Evolutionary conservation across 75 land plant species (phyloP).

Genomic region (Isoetes taiwanensis): DNA sequence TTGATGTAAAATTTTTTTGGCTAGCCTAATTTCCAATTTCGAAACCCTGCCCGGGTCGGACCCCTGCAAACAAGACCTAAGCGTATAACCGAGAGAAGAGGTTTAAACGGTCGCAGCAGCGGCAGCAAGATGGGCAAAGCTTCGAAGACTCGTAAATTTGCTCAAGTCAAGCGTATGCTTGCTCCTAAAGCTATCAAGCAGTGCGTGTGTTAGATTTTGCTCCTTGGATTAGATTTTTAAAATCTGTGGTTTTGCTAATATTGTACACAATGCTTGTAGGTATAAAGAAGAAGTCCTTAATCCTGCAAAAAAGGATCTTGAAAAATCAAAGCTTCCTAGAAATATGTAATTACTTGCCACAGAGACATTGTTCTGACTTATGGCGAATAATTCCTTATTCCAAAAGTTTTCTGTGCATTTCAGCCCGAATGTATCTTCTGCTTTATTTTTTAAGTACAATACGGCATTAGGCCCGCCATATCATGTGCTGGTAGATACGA

Average conservation of each 20-base stretch:
- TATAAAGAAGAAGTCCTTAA: conserved; percentile 78
- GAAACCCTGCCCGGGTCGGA: too few species aligned
- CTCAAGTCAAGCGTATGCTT: conserved; percentile 63
- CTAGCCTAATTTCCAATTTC: too few species aligned
- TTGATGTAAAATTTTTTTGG: too few species aligned
- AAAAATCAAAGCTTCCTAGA: conserved; percentile 61
- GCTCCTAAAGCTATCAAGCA: conserved; percentile 44
- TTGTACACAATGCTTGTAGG: conserved; percentile 18
- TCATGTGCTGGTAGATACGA: conserved; percentile 86
- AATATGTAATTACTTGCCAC: conserved; percentile 47
- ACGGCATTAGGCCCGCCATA: conserved; percentile 93
- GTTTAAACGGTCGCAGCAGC: not conserved
- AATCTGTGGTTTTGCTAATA: not conserved
- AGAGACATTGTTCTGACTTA: not conserved
- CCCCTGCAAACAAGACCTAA: too few species aligned
- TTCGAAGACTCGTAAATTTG: conserved; percentile 78
- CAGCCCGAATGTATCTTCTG: conserved; percentile 88
- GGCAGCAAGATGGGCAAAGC: conserved; percentile 60
- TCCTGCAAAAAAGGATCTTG: conserved; percentile 53
- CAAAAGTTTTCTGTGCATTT: not conserved
- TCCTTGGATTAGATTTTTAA: not conserved
- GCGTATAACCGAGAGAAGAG: too few species aligned
- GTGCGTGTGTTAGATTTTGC: too few species aligned
- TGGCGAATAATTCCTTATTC: not conserved
- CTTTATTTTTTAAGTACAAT: conserved; percentile 82